Conservation (phyloP, 2,329 filamentous ascomycete genomes). For the Tolypocladium cylindrosporum region DNA sequence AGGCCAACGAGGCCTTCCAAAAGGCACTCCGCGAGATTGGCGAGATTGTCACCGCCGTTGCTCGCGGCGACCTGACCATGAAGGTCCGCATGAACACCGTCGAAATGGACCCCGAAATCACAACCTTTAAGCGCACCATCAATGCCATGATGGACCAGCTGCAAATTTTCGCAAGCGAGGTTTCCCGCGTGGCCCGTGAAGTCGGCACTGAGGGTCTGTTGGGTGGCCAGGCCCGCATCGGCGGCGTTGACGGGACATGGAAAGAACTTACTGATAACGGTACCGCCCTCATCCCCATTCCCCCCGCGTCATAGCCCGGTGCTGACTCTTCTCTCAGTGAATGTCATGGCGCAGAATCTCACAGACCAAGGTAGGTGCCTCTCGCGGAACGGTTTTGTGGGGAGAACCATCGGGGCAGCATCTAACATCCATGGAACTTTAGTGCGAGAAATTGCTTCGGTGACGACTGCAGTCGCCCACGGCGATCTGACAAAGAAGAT, state of each 20-base stretch:
- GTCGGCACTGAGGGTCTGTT: conserved; percentile 93
- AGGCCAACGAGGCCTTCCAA: conserved; percentile 97
- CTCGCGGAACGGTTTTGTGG: background rate
- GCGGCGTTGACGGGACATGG: conserved; percentile 93
- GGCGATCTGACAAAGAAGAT: conserved; percentile 81
- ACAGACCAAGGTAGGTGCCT: conserved; percentile 54
- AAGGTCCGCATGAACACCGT: conserved; percentile 92
- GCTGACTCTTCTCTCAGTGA: conserved; percentile 40
- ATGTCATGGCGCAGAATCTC: conserved; percentile 75
- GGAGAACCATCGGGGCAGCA: background rate
- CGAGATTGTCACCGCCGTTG: conserved; percentile 93
- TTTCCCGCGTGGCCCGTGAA: conserved; percentile 87
- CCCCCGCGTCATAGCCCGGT: background rate
- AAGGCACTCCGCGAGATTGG: conserved; percentile 95
- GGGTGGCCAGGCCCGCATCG: conserved; percentile 86
- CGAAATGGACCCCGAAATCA: conserved; percentile 97
- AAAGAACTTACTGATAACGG: conserved; percentile 88
- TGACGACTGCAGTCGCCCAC: conserved; percentile 74
- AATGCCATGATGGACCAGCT: conserved; percentile 99
- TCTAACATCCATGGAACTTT: conserved; percentile 5
- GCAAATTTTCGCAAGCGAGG: conserved; percentile 92
- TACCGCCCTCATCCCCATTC: conserved; percentile 21
- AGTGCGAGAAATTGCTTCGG: conserved; percentile 77
- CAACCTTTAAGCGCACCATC: conserved; percentile 94
- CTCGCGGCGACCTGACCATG: conserved; percentile 89